These are phyloP conservation scores for Calonectria multiphialidica DNA, from an alignment of 2,329 filamentous ascomycete species.

Conservation along the genomic window DNA sequence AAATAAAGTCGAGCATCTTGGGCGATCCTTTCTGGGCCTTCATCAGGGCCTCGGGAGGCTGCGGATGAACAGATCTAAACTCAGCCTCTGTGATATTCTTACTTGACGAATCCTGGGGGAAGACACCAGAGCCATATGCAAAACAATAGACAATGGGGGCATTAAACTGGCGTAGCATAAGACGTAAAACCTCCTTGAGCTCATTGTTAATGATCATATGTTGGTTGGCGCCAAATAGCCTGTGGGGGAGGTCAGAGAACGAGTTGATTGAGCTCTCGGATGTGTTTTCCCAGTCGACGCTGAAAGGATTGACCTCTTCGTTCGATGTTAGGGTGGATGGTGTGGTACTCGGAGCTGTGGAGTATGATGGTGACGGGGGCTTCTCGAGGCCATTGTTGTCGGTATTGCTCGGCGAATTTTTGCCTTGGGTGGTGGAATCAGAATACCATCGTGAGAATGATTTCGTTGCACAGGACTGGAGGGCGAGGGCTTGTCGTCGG, in stretches of 20 bases:
- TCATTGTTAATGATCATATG: constrained; percentile 96
- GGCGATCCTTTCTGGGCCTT: constrained; percentile 88
- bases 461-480: neutral
- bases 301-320: constrained; percentile 50
- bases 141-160: constrained; percentile 97
- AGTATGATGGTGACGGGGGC: constrained; percentile 16
- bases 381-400: constrained; percentile 26
- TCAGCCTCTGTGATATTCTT: constrained; percentile 67
- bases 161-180: constrained; percentile 90
- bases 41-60: constrained; percentile 82
- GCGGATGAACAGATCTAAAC: constrained; percentile 79
- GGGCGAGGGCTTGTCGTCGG: constrained; percentile 15
- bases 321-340: constrained; percentile 40
- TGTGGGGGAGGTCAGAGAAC: constrained; percentile 59
- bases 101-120: constrained; percentile 77
- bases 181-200: constrained; percentile 89
- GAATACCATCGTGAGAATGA: constrained; percentile 36
- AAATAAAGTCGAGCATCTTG: constrained; percentile 99
- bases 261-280: constrained; percentile 55
- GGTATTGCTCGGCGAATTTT: constrained; percentile 14
- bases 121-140: constrained; percentile 97
- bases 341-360: constrained; percentile 28
- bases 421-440: constrained; percentile 23
- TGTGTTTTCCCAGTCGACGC: constrained; percentile 58
- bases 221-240: constrained; percentile 91